Percentiles rank a stretch among this genome's conserved stretches.
phyloP scores from a whole-genome alignment of 2,329 filamentous ascomycete species.

The Colletotrichum incanum region DNA sequence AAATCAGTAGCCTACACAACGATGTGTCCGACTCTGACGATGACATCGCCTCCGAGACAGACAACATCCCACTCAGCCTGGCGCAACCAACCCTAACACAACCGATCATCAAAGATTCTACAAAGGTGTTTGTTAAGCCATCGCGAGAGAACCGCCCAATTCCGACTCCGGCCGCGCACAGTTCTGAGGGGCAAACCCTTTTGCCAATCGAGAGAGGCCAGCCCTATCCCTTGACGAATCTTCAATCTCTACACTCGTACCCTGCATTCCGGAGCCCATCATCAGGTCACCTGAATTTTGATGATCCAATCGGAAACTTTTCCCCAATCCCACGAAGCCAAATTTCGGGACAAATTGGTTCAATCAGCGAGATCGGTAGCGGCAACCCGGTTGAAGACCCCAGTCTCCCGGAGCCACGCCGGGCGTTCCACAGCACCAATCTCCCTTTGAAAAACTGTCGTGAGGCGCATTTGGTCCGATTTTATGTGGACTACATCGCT shows the following conservation, averaged over 20 bases:
- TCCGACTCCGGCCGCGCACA: neutral
- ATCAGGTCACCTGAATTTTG: neutral
- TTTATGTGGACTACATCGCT: constrained; percentile 17
- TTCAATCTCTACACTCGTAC: constrained; percentile 13
- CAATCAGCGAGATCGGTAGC: constrained; percentile 26
- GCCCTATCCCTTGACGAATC: neutral
- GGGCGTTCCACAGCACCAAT: neutral
- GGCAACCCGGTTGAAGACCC: constrained; percentile 15
- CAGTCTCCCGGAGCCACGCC: constrained; percentile 20
- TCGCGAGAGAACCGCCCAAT: neutral
- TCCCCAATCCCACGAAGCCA: neutral
- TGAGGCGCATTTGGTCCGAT: constrained; percentile 18
- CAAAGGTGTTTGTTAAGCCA: neutral
- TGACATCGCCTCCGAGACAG: neutral
- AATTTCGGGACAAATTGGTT: neutral
- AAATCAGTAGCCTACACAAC: constrained; percentile 27
- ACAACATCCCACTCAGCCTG: neutral
- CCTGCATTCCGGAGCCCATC: constrained; percentile 1
- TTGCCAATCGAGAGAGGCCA: neutral
- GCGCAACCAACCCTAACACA: neutral
- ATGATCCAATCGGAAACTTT: neutral
- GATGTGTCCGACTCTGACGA: constrained; percentile 30
- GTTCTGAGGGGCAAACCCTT: neutral
- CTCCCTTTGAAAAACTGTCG: constrained; percentile 19
- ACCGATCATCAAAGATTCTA: neutral